Conservation (phyloP, 805 yeast species). For the Cyberlindnera misumaiensis region DNA sequence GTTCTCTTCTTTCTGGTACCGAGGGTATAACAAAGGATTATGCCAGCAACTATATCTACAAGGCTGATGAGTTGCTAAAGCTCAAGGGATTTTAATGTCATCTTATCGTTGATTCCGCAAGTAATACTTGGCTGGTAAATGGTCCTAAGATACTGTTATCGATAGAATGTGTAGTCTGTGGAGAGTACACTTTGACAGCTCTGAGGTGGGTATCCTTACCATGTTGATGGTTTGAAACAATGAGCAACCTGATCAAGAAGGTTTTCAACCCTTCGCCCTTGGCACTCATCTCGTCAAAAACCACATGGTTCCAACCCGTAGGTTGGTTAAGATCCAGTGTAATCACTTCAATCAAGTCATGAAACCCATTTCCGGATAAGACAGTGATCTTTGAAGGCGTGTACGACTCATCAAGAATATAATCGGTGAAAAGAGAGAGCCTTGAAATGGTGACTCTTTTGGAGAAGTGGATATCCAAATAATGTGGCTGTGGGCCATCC, state of each 20-base stretch:
- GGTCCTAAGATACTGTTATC: slow-evolving; percentile 19
- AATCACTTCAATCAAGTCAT: slow-evolving; percentile 65
- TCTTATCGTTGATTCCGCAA: slow-evolving; percentile 18
- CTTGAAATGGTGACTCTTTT: slow-evolving; percentile 65
- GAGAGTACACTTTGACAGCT: slow-evolving; percentile 56
- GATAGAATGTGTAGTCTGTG: slow-evolving; percentile 24
- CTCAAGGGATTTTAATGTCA: slow-evolving; percentile 12
- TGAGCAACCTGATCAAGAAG: slow-evolving; percentile 53
- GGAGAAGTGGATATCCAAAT: slow-evolving; percentile 69
- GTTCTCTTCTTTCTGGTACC: slow-evolving; percentile 21
- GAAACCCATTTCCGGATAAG: slow-evolving; percentile 72
- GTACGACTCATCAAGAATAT: slow-evolving; percentile 77
- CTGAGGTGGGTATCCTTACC: slow-evolving; percentile 94
- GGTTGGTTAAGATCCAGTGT: slow-evolving; percentile 56
- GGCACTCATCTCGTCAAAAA: slow-evolving; percentile 29
- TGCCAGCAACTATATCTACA: slow-evolving; percentile 22
- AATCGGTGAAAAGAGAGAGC: slow-evolving; percentile 67
- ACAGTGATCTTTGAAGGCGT: slow-evolving; percentile 71
- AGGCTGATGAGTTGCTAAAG: slow-evolving; percentile 21
- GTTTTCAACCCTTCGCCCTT: slow-evolving; percentile 54
- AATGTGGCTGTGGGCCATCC: slow-evolving; percentile 89
- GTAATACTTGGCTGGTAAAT: slow-evolving; percentile 19
- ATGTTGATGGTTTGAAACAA: slow-evolving; percentile 79
- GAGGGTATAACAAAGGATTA: slow-evolving; percentile 25
- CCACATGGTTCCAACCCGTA: slow-evolving; percentile 70